Base-by-base conservation (phyloP, 1,284 basidiomycete genomes). In the Cryptococcus floricola region DNA sequence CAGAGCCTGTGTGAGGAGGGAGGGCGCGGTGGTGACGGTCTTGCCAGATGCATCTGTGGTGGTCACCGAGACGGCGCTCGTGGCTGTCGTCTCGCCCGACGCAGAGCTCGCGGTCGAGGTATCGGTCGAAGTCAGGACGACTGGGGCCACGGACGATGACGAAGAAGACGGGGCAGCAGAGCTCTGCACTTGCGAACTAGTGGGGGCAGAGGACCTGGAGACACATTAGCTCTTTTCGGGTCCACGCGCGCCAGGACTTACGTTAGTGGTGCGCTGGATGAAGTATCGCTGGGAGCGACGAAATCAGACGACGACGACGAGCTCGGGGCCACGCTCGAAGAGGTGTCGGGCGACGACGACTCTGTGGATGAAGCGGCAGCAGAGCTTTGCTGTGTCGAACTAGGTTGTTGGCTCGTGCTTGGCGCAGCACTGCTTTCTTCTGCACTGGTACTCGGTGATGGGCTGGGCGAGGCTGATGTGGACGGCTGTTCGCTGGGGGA, bases 1-100 rank as follows among this genome's bases (percentile, higher is more conserved):
- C 6, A 54, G 28, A 25, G 60, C 56, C 28, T 63, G 60, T 10
- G 70, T 72, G 41, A 72, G 43, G 23, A 62, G 46, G 3, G 64
- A 53, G 8, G 68, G 69, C 14, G 52, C 56, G 25, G 60, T 58
- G 8, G 59, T 60, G 46, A 56, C 51, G 4, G 50, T 55, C 12
- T 55, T 42, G 23, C 57, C 60, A 10, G 38, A 25, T 9, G 55
- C 39, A 34, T 60, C 59, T 42, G 59, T 60, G 6, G 55, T 60
- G 12, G 59, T 60, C 8, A 59, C 41, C 5, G 43, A 53, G 4
- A 49, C 7, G 27, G 52, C 59, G n/a, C 52, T 50, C 16, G 58
- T 54, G 6, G 38, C 19, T n/a, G 48, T 39, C 7, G 50, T 14
- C 37, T 50, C 48, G 27, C 23, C n/a, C 1, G 60, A 48, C 5